Conservation (phyloP, 2,329 filamentous ascomycete species). For the Purpureocillium lavendulum region DNA sequence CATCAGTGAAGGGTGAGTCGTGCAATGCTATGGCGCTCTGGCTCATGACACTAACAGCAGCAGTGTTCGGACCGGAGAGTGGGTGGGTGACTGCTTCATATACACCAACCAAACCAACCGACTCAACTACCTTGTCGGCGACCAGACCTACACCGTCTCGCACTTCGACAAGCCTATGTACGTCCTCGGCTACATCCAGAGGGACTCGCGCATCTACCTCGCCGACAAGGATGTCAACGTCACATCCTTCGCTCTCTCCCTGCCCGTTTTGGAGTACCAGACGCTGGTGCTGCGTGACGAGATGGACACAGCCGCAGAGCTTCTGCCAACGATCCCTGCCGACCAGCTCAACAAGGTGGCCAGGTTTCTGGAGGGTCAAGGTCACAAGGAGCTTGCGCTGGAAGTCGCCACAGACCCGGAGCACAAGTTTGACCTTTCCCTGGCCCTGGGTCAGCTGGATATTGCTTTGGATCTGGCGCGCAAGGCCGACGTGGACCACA, state of each 20-base stretch:
- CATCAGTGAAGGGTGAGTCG: slow-evolving; percentile 70
- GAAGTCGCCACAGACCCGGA: slow-evolving; percentile 92
- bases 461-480: slow-evolving; percentile 80
- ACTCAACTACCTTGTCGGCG: slow-evolving; percentile 93
- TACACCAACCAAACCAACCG: slow-evolving; percentile 97
- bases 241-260: slow-evolving; percentile 82
- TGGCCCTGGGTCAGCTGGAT: slow-evolving; percentile 74
- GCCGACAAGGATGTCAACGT: slow-evolving; percentile 92
- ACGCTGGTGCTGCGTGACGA: slow-evolving; percentile 90
- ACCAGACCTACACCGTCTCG: slow-evolving; percentile 95
- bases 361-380: slow-evolving; percentile 92
- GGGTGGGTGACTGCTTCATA: slow-evolving; percentile 98
- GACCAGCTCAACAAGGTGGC: slow-evolving; percentile 98
- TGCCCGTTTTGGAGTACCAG: slow-evolving; percentile 93
- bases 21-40: no score
- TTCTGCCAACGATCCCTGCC: slow-evolving; percentile 75
- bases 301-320: slow-evolving; percentile 80
- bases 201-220: slow-evolving; percentile 91
- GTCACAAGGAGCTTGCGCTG: slow-evolving; percentile 90
- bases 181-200: slow-evolving; percentile 86
- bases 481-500: slow-evolving; percentile 82
- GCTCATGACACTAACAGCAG: slow-evolving; percentile 14
- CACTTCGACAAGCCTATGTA: slow-evolving; percentile 97
- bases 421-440: slow-evolving; percentile 90
- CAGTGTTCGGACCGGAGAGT: slow-evolving; percentile 86